phyloP scores from a whole-genome alignment of 495 filamentous ascomycete species.

The Annulohypoxylon nitens region DNA sequence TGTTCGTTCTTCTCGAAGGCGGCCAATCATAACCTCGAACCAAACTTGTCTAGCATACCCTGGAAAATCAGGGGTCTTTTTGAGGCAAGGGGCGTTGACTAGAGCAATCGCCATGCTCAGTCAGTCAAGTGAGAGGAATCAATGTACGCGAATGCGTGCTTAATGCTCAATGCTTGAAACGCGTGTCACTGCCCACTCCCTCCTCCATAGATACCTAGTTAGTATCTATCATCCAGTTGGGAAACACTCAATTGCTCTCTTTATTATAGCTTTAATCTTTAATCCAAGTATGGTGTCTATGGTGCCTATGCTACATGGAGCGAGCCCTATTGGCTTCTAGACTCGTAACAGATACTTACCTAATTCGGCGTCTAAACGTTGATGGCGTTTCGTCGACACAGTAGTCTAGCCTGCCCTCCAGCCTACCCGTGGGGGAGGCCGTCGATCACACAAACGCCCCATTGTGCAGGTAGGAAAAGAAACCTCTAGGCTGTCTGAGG shows the following conservation, averaged over 20 bases:
- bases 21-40: slow-evolving; percentile 40
- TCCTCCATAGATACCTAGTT: background rate
- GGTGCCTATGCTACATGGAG: slow-evolving; percentile 17
- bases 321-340: slow-evolving; percentile 33
- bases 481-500: background rate
- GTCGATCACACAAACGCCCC: slow-evolving; percentile 43
- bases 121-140: background rate
- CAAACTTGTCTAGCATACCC: slow-evolving; percentile 26
- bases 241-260: slow-evolving; percentile 17
- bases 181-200: slow-evolving; percentile 1
- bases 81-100: slow-evolving; percentile 42
- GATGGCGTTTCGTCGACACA: slow-evolving; percentile 41
- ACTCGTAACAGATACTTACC: slow-evolving; percentile 32
- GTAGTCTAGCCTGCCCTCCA: slow-evolving; percentile 14
- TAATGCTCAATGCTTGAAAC: slow-evolving; percentile 15
- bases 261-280: background rate
- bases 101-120: background rate
- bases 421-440: slow-evolving; percentile 41
- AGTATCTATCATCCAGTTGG: slow-evolving; percentile 1
- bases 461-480: slow-evolving; percentile 3
- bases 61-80: slow-evolving; percentile 43
- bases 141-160: slow-evolving; percentile 13
- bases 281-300: slow-evolving; percentile 1
- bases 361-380: slow-evolving; percentile 35
- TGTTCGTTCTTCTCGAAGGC: slow-evolving; percentile 39